These are phyloP conservation scores for Echium plantagineum DNA, from an alignment of 257 asterid species.

Conservation along the genomic window DNA sequence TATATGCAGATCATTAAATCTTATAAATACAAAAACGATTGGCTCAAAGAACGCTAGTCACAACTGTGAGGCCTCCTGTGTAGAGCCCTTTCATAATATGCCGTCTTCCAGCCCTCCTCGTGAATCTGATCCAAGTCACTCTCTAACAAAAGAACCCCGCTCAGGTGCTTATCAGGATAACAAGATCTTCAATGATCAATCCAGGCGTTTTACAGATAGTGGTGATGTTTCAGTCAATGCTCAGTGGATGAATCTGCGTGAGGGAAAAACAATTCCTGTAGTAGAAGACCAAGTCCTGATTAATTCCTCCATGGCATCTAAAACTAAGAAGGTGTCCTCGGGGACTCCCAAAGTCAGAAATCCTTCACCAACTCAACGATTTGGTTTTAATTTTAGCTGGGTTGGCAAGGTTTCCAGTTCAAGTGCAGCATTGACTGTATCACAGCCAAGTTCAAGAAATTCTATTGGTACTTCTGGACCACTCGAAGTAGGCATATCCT, in stretches of 20 bases:
- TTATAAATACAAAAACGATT: slow-evolving; percentile 5
- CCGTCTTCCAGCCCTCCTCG: slow-evolving; percentile 13
- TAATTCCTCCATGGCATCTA: slow-evolving; percentile 15
- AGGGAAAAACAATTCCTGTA: slow-evolving; percentile 18
- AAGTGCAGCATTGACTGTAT: slow-evolving; percentile 16
- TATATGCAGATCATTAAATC: slow-evolving; percentile 10
- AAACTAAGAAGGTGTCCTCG: slow-evolving; percentile 11
- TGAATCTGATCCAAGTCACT: slow-evolving; percentile 9
- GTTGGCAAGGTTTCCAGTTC: slow-evolving; percentile 34
- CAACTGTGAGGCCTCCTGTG: slow-evolving; percentile 3
- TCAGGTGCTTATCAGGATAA: slow-evolving; percentile 8
- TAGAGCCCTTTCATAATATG: slow-evolving; percentile 12
- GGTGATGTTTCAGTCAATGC: slow-evolving; percentile 22
- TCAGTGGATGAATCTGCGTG: slow-evolving; percentile 21
- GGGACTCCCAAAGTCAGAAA: slow-evolving; percentile 32
- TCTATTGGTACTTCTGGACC: slow-evolving; percentile 12
- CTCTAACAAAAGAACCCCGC: slow-evolving; percentile 12
- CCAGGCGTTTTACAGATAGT: slow-evolving; percentile 10
- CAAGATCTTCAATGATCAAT: slow-evolving; percentile 14
- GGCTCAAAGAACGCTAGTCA: slow-evolving; percentile 13
- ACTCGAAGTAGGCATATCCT: slow-evolving; percentile 17
- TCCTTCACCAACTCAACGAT: slow-evolving; percentile 50
- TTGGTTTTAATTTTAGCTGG: slow-evolving; percentile 33
- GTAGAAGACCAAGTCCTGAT: slow-evolving; percentile 12
- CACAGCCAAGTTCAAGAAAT: slow-evolving; percentile 11